phyloP scores from a whole-genome alignment of 495 filamentous ascomycete genomes.

The Letharia lupina region DNA sequence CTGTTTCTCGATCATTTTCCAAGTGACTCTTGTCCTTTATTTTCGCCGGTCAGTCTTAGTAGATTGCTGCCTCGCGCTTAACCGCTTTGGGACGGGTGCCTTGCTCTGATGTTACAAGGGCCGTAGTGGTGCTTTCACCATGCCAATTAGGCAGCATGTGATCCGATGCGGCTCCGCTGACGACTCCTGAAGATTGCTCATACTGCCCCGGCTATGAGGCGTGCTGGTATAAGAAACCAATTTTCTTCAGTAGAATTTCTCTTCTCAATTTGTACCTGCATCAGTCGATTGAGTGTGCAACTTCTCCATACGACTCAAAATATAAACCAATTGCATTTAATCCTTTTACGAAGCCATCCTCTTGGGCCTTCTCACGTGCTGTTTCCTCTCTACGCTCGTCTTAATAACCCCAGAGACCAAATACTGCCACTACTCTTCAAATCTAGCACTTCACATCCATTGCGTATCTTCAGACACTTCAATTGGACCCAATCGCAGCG shows the following conservation, averaged over 20 bases:
- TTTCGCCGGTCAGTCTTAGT: background rate
- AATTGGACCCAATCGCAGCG: background rate
- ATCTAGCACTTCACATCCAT: background rate
- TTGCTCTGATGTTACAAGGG: background rate
- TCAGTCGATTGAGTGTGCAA: background rate
- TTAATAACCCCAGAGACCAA: background rate
- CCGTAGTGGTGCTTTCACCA: background rate
- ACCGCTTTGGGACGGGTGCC: slow-evolving; percentile 4
- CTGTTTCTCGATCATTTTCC: background rate
- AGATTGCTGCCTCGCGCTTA: slow-evolving; percentile 7
- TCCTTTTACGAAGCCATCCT: background rate
- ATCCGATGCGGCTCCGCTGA: background rate
- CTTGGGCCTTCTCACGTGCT: background rate
- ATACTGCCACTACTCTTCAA: background rate
- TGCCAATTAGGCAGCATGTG: background rate
- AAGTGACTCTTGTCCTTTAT: background rate
- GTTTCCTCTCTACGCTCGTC: background rate
- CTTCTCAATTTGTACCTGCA: background rate
- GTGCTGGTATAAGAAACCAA: background rate
- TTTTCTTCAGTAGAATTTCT: background rate
- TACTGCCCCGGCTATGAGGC: background rate
- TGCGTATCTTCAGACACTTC: background rate
- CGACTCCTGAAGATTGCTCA: background rate
- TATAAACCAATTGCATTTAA: background rate
- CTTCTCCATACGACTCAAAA: background rate